These are phyloP conservation scores for Raphanus sativus DNA, from an alignment of 345 rosid species.

Conservation along the genomic window DNA sequence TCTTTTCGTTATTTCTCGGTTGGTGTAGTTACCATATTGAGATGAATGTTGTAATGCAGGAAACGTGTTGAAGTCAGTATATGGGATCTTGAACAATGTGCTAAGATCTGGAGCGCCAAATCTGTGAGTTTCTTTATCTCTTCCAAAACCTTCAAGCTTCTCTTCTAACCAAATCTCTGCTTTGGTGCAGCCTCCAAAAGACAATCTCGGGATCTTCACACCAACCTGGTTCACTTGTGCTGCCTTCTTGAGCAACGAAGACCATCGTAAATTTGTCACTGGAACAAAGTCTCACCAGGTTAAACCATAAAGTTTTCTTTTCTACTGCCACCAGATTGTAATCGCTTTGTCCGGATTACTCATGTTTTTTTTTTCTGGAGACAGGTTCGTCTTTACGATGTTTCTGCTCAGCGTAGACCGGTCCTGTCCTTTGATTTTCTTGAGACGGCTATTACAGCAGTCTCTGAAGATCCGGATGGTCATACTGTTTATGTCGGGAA, in stretches of 20 bases:
- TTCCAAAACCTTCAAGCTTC: neutral
- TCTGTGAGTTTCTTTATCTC: constrained; percentile 47
- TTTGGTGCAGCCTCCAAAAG: constrained; percentile 67
- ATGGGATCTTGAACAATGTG: constrained; percentile 74
- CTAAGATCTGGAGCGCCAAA: constrained; percentile 53
- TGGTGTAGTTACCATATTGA: constrained; percentile 10
- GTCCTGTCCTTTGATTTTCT: constrained; percentile 81
- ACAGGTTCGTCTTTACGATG: constrained; percentile 88
- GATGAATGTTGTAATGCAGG: constrained; percentile 45
- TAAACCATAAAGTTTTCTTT: neutral
- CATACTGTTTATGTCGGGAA: constrained; percentile 76
- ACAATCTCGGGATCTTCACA: constrained; percentile 85
- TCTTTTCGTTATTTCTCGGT: neutral
- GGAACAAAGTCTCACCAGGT: constrained; percentile 91
- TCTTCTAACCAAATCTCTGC: neutral
- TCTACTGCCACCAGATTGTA: neutral
- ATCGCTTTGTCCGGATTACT: neutral
- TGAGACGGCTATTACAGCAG: constrained; percentile 73
- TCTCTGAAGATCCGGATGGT: constrained; percentile 79
- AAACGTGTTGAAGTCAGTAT: constrained; percentile 76
- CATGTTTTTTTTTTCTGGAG: constrained; percentile 11
- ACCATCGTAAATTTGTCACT: constrained; percentile 84
- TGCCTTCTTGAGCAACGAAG: constrained; percentile 66
- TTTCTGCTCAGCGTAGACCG: constrained; percentile 89
- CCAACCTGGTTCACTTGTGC: constrained; percentile 95